These are phyloP conservation scores for Hemerocallis citrina DNA, from an alignment of 106 monocot genomes.

Conservation along the genomic window DNA sequence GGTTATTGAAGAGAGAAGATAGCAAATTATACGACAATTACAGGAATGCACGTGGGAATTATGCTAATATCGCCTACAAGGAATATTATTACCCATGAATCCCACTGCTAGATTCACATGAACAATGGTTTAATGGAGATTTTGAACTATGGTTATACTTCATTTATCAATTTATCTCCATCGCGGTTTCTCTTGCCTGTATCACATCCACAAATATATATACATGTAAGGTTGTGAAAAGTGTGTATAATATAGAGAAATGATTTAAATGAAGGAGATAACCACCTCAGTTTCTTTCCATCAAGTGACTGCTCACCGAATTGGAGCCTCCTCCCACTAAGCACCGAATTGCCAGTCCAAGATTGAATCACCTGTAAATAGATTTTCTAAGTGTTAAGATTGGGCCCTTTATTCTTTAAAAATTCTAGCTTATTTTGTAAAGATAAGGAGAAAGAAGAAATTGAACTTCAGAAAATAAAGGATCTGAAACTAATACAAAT, in stretches of 20 bases:
- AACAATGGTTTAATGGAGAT: neutral
- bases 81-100: neutral
- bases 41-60: neutral
- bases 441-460: too few relatives aligned
- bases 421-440: neutral
- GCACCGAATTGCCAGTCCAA: neutral
- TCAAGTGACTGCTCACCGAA: constrained; percentile 15
- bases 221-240: neutral
- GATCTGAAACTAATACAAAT: neutral
- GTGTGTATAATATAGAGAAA: neutral
- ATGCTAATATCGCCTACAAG: neutral
- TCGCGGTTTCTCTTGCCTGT: constrained; percentile 21
- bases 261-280: neutral
- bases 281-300: constrained; percentile 10
- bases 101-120: constrained; percentile 7
- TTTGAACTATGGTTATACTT: neutral
- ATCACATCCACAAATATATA: neutral
- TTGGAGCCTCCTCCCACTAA: constrained; percentile 1
- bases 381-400: too few relatives aligned
- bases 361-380: neutral
- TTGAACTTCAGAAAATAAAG: too few relatives aligned
- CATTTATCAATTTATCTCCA: constrained; percentile 13
- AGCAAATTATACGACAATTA: constrained; percentile 2
- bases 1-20: neutral
- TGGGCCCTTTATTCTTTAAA: too few relatives aligned